phyloP scores from a whole-genome alignment of 2,329 filamentous ascomycete genomes.

The Coccinonectria pachysandricola region DNA sequence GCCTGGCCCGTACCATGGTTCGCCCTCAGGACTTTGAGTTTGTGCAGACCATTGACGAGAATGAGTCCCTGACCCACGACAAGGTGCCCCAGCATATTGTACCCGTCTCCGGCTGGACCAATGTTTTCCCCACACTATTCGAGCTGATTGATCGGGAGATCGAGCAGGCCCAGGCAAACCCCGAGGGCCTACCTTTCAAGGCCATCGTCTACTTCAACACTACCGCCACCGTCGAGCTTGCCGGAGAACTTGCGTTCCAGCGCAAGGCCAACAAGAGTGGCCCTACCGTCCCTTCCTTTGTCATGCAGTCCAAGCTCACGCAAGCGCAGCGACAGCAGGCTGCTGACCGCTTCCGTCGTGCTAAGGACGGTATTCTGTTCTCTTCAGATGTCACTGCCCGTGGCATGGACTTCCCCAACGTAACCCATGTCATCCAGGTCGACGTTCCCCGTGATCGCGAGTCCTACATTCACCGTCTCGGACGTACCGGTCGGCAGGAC shows the following conservation, averaged over 20 bases:
- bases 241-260: constrained; percentile 41
- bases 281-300: constrained; percentile 29
- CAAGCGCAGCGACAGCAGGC: constrained; percentile 60
- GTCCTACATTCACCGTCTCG: constrained; percentile 67
- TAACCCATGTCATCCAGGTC: constrained; percentile 70
- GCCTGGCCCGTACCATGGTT: constrained; percentile 67
- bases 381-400: constrained; percentile 73
- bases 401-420: constrained; percentile 74
- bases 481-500: constrained; percentile 65
- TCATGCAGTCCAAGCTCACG: constrained; percentile 68
- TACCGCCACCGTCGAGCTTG: constrained; percentile 60
- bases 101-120: constrained; percentile 57
- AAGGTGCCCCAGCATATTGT: constrained; percentile 73
- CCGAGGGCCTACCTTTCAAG: constrained; percentile 61
- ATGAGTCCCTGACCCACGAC: constrained; percentile 78
- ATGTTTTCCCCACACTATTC: constrained; percentile 64
- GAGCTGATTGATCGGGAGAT: constrained; percentile 61
- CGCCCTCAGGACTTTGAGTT: constrained; percentile 75
- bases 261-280: constrained; percentile 23
- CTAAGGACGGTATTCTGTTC: constrained; percentile 55
- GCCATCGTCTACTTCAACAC: constrained; percentile 89
- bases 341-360: constrained; percentile 60
- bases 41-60: constrained; percentile 73
- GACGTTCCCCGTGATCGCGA: constrained; percentile 55
- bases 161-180: constrained; percentile 30